phyloP scores from a whole-genome alignment of 257 asterid species.

The Solanum verrucosum region DNA sequence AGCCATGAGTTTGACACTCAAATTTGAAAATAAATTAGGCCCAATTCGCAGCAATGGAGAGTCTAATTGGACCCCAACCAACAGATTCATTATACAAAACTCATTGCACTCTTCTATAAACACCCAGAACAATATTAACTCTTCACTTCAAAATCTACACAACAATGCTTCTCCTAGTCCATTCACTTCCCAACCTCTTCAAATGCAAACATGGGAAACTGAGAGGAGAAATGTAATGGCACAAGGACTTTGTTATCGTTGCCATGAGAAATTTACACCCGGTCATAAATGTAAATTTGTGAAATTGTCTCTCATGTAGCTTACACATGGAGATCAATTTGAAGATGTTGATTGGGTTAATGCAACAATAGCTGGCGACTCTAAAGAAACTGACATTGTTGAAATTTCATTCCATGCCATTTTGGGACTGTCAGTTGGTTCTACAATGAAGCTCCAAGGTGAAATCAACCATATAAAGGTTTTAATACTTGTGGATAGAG shows the following conservation, averaged over 20 bases:
- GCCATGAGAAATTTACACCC: neutral
- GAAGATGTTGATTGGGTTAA: neutral
- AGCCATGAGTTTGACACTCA: neutral
- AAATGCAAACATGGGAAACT: neutral
- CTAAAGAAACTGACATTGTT: neutral
- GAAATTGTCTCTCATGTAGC: neutral
- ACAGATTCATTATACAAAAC: neutral
- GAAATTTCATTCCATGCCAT: neutral
- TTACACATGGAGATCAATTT: neutral
- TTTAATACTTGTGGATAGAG: neutral
- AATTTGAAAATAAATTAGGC: neutral
- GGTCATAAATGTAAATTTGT: neutral
- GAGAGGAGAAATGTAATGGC: neutral
- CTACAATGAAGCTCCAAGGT: neutral
- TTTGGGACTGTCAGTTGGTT: neutral
- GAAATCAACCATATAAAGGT: neutral
- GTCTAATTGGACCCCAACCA: neutral
- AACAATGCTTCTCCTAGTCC: neutral
- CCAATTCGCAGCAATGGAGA: neutral
- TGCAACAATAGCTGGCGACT: neutral
- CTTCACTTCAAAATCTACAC: no score
- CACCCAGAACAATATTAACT: neutral
- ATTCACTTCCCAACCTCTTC: neutral
- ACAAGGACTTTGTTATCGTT: neutral
- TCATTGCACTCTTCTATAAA: no score